phyloP scores from a whole-genome alignment of 768 basidiomycete species.

The Nevesoporus exiguus region DNA sequence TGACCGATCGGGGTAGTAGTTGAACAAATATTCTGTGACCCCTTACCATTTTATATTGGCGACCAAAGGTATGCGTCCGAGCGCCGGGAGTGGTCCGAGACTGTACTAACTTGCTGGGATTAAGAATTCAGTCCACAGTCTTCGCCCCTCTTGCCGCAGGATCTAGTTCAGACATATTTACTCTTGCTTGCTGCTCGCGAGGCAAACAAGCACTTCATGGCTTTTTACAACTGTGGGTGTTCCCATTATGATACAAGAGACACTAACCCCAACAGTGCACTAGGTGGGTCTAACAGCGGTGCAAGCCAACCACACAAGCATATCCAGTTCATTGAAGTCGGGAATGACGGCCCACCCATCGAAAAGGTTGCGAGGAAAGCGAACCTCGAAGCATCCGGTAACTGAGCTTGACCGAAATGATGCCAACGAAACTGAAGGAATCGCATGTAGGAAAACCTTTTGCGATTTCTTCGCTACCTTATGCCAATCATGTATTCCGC shows the following conservation, averaged over 20 bases:
- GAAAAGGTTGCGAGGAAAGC: conserved; percentile 62
- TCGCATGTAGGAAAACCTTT: conserved; percentile 63
- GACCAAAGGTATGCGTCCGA: conserved; percentile 62
- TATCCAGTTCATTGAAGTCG: conserved; percentile 76
- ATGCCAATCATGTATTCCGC: conserved; percentile 77
- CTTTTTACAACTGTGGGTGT: conserved; percentile 85
- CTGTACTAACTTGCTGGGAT: not conserved
- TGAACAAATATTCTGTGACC: conserved; percentile 85
- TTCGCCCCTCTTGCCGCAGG: conserved; percentile 73
- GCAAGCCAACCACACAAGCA: conserved; percentile 93
- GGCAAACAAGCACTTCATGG: conserved; percentile 58
- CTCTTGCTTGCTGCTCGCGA: conserved; percentile 67
- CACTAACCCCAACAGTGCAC: not conserved
- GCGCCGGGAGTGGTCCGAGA: not conserved
- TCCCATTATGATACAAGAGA: not conserved
- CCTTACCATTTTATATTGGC: conserved; percentile 85
- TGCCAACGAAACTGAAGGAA: conserved; percentile 1
- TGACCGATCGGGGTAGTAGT: conserved; percentile 49
- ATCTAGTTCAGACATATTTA: conserved; percentile 75
- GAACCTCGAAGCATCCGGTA: conserved; percentile 46
- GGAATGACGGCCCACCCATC: conserved; percentile 67
- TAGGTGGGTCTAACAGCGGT: conserved; percentile 75
- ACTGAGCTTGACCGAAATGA: not conserved
- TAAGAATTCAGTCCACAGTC: conserved; percentile 75
- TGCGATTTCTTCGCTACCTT: conserved; percentile 61